Base-by-base conservation (phyloP, 1,284 basidiomycete genomes). In the Puccinia coronata region DNA sequence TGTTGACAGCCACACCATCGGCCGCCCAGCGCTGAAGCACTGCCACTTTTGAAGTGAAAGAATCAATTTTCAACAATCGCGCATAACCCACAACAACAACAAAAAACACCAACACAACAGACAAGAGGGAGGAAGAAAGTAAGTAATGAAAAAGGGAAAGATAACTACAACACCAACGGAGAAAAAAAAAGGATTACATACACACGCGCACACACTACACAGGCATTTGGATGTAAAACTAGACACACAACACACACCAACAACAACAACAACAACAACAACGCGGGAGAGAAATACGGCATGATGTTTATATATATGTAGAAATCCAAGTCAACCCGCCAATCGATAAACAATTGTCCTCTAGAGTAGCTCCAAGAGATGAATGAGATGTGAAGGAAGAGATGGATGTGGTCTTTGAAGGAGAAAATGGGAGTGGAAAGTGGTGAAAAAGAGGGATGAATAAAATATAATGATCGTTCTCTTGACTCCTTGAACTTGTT, bases 211-310 rank as follows among this genome's bases (percentile, higher is more conserved):
- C 51, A 53, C 51, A 53, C 51, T 16, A 8, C 6, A 18, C 8
- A 63, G 16, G 11, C 23, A 12, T 41, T 67, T n/a, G 23, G 31
- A 28, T 67, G 11, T 39, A 23, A 74, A 57, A 16, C 57, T 59
- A 34, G 57, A 51, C n/a, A 71, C 25, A 55, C 23, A 51, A 20
- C 49, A 36, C 31, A n/a, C n/a, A n/a, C n/a, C n/a, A n/a, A n/a
- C n/a, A n/a, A n/a, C n/a, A n/a, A n/a, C n/a, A n/a, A n/a, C 69
- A 49, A 71, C 69, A 71, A 49, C 47, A 70, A 49, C 41, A 70
- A 70, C 43, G 16, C 28, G 34, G 53, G 34, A 41, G 28, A 69
- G 2, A 12, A 69, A 41, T 20, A 69, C 23, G 41, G 47, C 25
- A 16, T 41, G 65, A 71, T 43, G 53, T 28, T n/a, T n/a, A n/a